phyloP scores from a whole-genome alignment of 2,329 filamentous ascomycete species.

The Colletotrichum costaricense region DNA sequence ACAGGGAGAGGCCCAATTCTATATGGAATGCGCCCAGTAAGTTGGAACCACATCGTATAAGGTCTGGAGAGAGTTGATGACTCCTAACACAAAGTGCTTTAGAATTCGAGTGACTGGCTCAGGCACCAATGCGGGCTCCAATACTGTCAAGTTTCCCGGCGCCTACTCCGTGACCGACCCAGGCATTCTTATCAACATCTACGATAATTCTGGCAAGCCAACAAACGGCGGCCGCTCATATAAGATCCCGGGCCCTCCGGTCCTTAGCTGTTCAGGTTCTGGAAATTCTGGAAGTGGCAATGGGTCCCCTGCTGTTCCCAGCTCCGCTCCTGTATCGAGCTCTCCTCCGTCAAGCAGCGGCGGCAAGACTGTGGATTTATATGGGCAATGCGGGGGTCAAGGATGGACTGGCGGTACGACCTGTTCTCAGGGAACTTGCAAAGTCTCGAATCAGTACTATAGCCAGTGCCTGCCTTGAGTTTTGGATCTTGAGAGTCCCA shows the following conservation, averaged over 20 bases:
- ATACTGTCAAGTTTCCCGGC: slow-evolving; percentile 42
- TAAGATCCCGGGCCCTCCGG: slow-evolving; percentile 47
- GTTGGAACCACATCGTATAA: neutral
- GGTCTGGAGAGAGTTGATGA: too few relatives aligned
- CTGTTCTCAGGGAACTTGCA: slow-evolving; percentile 44
- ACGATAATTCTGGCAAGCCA: slow-evolving; percentile 42
- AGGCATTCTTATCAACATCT: slow-evolving; percentile 45
- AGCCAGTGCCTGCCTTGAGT: slow-evolving; percentile 41
- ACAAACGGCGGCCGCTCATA: slow-evolving; percentile 44
- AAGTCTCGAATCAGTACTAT: slow-evolving; percentile 41
- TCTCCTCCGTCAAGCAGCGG: slow-evolving; percentile 21
- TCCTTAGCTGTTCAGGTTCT: slow-evolving; percentile 28
- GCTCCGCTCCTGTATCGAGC: slow-evolving; percentile 4
- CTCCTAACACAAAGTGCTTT: neutral
- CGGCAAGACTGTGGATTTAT: slow-evolving; percentile 34
- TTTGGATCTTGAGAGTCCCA: neutral
- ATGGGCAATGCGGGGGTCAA: slow-evolving; percentile 40
- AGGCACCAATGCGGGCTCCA: slow-evolving; percentile 32
- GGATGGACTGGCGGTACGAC: slow-evolving; percentile 42
- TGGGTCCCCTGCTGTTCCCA: slow-evolving; percentile 8
- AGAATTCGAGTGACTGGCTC: slow-evolving; percentile 41
- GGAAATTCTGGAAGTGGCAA: slow-evolving; percentile 15
- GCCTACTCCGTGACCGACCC: slow-evolving; percentile 41
- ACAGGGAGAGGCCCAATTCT: slow-evolving; percentile 40
- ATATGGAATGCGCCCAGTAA: slow-evolving; percentile 41